Evolutionary conservation across 2,329 filamentous ascomycete species (phyloP), one percentile per base, ranked within the genome.

Genomic region (Pleoardoris graminearum): DNA sequence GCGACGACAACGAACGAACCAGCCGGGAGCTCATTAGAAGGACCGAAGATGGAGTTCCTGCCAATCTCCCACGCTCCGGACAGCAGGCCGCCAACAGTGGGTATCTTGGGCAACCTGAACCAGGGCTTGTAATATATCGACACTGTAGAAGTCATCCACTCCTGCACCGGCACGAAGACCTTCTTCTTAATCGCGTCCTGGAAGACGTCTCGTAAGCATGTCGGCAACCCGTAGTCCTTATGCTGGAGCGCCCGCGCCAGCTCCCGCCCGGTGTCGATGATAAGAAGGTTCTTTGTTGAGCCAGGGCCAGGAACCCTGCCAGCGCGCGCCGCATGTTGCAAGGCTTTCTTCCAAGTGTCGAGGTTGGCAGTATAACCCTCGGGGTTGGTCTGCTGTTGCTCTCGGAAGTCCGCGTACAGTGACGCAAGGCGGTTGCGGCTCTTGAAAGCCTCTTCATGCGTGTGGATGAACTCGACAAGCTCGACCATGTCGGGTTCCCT

Each of bases 311-410:
- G 79, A 7, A 86, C 74, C 23, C 82, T 74, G 19, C 90, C 91
- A 16, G 81, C 82, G 56, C 84, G 79, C 0, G 86, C 80, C 1
- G 91, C 88, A 46, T 83, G 79, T n/a, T 84, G 81, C 36, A 96
- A 80, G 2, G 86, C 91, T 33, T 83, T 82, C 52, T 87, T 85
- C 91, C 91, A 96, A 47, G 90, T 89, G 6, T 82, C 76, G 36
- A 90, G 79, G 70, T 96, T 96, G 37, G 91, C 90, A 17, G 80
- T 77, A 76, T 91, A 96, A 65, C 90, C 91, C 71, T 95, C 90
- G 1, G 91, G 90, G 68, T 96, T 96, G 19, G 89, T 84, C 33
- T 82, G 84, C 63, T 82, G 82, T 61, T 93, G 90, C 4, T 84
- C 75, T 32, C 85, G 80, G 68, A 96, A 96, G 71, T 96, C 91